Evolutionary conservation across 805 yeast genomes (phyloP).

Genomic region (Candida endomychidarum): DNA sequence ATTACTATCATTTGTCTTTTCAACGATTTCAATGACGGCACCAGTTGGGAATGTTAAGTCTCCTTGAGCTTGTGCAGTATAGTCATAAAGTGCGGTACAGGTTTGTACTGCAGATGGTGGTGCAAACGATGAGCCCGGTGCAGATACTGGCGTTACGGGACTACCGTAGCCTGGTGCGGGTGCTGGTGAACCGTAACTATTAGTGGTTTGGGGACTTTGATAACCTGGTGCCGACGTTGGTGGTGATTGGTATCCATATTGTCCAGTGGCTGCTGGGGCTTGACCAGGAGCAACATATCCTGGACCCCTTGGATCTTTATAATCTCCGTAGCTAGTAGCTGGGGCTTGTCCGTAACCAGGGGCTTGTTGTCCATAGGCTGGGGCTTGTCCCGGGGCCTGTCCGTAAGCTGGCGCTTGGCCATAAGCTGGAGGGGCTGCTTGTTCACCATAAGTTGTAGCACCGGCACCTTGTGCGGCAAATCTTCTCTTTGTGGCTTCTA

Average conservation of each 20-base stretch:
- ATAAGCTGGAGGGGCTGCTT: slow-evolving; percentile 13
- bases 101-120: slow-evolving; percentile 41
- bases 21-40: slow-evolving; percentile 76
- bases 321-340: slow-evolving; percentile 19
- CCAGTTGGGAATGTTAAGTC: slow-evolving; percentile 89
- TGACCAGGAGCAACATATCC: slow-evolving; percentile 15
- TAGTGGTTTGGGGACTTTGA: slow-evolving; percentile 13
- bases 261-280: slow-evolving; percentile 6
- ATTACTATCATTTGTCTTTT: slow-evolving; percentile 77
- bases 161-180: slow-evolving; percentile 22
- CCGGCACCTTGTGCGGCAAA: slow-evolving; percentile 46
- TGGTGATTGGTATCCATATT: slow-evolving; percentile 12
- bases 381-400: slow-evolving; percentile 7
- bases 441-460: slow-evolving; percentile 8
- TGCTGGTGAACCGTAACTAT: slow-evolving; percentile 6
- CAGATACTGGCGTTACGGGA: slow-evolving; percentile 22
- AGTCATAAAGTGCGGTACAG: slow-evolving; percentile 90
- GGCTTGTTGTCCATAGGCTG: slow-evolving; percentile 12
- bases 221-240: slow-evolving; percentile 14
- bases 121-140: slow-evolving; percentile 28
- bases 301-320: slow-evolving; percentile 26
- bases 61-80: slow-evolving; percentile 89
- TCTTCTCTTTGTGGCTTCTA: slow-evolving; percentile 79
- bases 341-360: slow-evolving; percentile 12
- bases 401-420: slow-evolving; percentile 7